These are phyloP conservation scores for Epithemia pelagica DNA, from an alignment of 108 stramenopile species.

Conservation along the genomic window DNA sequence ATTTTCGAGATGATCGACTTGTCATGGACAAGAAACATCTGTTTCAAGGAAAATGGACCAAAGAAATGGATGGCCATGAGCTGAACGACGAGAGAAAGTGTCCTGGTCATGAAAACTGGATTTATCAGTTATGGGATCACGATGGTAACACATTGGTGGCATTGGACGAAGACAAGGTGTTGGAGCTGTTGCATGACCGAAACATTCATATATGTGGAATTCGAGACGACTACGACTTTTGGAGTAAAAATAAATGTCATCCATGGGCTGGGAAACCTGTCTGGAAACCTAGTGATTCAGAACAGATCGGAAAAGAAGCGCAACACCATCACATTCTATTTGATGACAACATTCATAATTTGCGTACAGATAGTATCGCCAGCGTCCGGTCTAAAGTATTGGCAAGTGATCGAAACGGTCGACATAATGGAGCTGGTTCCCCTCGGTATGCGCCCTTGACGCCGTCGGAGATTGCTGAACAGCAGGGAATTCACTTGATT, in stretches of 20 bases:
- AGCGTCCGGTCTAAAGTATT: conserved; percentile 44
- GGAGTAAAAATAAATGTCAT: conserved; percentile 43
- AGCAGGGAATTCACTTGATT: conserved; percentile 67
- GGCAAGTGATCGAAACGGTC: conserved; percentile 14
- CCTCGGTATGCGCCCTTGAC: conserved; percentile 36
- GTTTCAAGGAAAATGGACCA: conserved; percentile 45
- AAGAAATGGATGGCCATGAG: background rate
- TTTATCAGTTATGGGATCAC: conserved; percentile 11
- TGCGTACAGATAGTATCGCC: conserved; percentile 61
- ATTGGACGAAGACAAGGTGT: conserved; percentile 56
- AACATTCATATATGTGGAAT: conserved; percentile 51
- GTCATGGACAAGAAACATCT: conserved; percentile 29
- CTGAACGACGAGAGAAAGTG: no score
- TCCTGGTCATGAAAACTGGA: background rate
- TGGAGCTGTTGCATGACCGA: conserved; percentile 35
- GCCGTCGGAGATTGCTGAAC: conserved; percentile 28
- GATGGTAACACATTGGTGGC: conserved; percentile 22
- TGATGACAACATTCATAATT: conserved; percentile 86
- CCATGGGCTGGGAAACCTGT: conserved; percentile 83
- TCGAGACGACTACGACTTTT: conserved; percentile 72
- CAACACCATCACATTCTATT: conserved; percentile 64
- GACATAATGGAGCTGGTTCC: background rate
- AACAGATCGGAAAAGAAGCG: conserved; percentile 9
- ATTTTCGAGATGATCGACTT: conserved; percentile 41
- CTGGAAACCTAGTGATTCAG: conserved; percentile 40